Evolutionary conservation across 1,139 yeast species (phyloP), one percentile per base, ranked within the genome.

Genomic region (Yamadazyma dushanensis): DNA sequence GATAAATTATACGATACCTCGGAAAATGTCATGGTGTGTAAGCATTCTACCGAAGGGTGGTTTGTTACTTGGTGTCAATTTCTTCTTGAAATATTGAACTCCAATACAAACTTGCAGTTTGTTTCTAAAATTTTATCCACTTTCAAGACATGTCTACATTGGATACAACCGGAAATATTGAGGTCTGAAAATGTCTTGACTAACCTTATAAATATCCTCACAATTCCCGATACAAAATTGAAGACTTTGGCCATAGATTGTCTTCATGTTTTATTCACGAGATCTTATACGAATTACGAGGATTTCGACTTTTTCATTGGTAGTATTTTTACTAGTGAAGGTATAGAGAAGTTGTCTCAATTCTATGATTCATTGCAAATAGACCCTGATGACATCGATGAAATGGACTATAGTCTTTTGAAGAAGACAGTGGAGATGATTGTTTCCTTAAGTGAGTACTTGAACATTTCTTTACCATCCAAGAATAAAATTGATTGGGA

Each of bases 351-450:
- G 50, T 70, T 92, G 35, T 61, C 78, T 13, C 73, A 70, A 34
- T 87, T 88, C 27, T 89, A 82, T 57, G 73, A 74, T 34, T 70
- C 80, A 8, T 66, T 86, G 33, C 66, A 66, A 36, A 66, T 85
- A 22, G 84, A 88, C 53, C 78, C 92, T 0, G 83, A 83, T 41
- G 86, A 82, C 50, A 72, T 88, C 24, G 95, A 89, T 55, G 97
- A 89, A 51, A 71, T 63, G 38, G 74, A 76, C 24, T 92, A 94
- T 55, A 80, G 95, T 1, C 72, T 92, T 41, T 66, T 86, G 45
- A 92, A 92, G 56, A 90, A 92, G 59, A 75, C 92, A 16, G 96
- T 90, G 5, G 98, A 94, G 57, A 85, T 92, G 87, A 78, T 90
- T 33, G 95, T 92, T 26, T 88, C 95, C 1, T 66, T 92, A 27